phyloP scores from a whole-genome alignment of 202 grass and related monocot species.

The Hordeum pubiflorum region DNA sequence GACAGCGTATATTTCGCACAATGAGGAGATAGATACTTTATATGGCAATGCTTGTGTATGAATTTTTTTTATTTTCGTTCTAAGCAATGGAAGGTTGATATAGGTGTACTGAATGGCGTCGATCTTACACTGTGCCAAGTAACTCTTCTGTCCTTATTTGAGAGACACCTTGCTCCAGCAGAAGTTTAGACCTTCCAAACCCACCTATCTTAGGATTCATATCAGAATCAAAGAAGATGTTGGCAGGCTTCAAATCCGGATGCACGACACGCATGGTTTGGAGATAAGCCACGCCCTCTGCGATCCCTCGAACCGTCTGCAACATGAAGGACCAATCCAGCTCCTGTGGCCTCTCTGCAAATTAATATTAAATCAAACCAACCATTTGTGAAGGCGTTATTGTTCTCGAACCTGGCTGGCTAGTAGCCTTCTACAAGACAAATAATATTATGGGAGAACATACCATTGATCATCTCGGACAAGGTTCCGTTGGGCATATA shows the following conservation, averaged over 20 bases:
- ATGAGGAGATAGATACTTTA: too few species aligned
- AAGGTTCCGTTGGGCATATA: neutral
- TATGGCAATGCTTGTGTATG: too few species aligned
- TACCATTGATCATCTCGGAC: neutral
- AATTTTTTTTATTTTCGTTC: too few species aligned
- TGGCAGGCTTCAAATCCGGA: conserved; percentile 12
- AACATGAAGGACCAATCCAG: neutral
- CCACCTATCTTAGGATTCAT: conserved; percentile 6
- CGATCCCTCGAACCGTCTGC: neutral
- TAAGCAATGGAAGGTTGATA: too few species aligned
- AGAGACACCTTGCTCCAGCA: too few species aligned
- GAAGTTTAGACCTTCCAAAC: neutral
- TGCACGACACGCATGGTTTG: neutral
- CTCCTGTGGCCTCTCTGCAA: neutral
- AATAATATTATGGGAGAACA: neutral
- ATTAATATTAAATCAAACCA: too few species aligned
- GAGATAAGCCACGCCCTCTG: neutral
- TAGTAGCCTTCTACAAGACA: too few species aligned
- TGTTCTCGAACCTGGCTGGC: too few species aligned
- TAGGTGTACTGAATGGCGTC: too few species aligned
- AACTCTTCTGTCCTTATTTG: too few species aligned
- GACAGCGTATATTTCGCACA: too few species aligned
- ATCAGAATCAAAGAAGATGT: conserved; percentile 15
- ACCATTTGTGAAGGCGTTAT: too few species aligned
- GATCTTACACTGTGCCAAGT: neutral